Evolutionary conservation across 2,329 filamentous ascomycete genomes (phyloP).

Genomic region (Metarhizium brunneum): DNA sequence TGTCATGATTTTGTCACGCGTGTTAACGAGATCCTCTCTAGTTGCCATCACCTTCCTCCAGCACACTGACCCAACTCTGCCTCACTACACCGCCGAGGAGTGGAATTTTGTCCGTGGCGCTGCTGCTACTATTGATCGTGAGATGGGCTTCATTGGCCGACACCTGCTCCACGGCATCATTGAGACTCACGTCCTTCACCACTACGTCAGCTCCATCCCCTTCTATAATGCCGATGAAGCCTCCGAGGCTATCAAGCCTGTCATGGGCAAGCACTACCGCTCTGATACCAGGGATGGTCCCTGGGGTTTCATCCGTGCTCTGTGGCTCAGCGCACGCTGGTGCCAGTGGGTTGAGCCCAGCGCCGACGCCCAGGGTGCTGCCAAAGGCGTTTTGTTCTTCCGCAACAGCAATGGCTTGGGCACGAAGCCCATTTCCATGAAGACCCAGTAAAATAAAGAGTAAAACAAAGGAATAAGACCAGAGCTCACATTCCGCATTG

Average conservation of each 20-base stretch:
- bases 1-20: not conserved
- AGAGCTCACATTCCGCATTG: not conserved
- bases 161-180: conserved; percentile 90
- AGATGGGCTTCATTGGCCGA: conserved; percentile 93
- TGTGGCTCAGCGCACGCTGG: conserved; percentile 73
- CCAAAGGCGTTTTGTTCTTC: conserved; percentile 85
- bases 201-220: conserved; percentile 92
- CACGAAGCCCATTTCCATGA: conserved; percentile 28
- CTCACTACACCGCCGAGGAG: conserved; percentile 76
- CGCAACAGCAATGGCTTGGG: conserved; percentile 88
- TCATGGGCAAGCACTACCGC: conserved; percentile 96
- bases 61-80: conserved; percentile 89
- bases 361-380: conserved; percentile 68
- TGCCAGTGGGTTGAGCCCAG: conserved; percentile 98
- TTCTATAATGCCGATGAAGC: conserved; percentile 97
- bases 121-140: conserved; percentile 90
- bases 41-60: conserved; percentile 97
- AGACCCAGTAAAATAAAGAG: conserved; percentile 5
- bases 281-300: conserved; percentile 68
- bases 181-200: conserved; percentile 95
- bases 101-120: conserved; percentile 95
- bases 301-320: conserved; percentile 71
- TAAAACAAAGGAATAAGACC: not conserved
- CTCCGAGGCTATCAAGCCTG: conserved; percentile 81
- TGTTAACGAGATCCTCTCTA: conserved; percentile 31